A percentile compares a stretch with the other conserved stretches of the same genome.
phyloP scores from a whole-genome alignment of 2,329 filamentous ascomycete species.

The Neofusicoccum umdonicola region DNA sequence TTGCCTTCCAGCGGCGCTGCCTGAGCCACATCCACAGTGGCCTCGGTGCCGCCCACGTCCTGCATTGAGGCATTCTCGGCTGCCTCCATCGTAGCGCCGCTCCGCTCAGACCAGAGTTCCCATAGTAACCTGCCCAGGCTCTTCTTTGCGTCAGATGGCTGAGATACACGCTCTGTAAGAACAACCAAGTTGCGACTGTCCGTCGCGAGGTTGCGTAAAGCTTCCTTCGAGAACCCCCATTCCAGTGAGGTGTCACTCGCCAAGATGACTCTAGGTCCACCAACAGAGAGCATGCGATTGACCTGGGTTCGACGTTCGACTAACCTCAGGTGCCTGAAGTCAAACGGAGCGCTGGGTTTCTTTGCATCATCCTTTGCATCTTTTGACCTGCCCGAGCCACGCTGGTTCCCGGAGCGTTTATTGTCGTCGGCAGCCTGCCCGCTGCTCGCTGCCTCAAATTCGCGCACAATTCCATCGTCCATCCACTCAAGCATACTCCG shows the following conservation, averaged over 20 bases:
- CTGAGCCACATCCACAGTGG: constrained; percentile 37
- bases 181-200: constrained; percentile 82
- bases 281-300: constrained; percentile 61
- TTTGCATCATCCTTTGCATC: constrained; percentile 45
- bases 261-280: constrained; percentile 70
- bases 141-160: constrained; percentile 33
- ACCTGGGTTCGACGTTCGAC: constrained; percentile 81
- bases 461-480: constrained; percentile 90
- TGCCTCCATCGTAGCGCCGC: constrained; percentile 25
- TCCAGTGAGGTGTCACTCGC: constrained; percentile 87
- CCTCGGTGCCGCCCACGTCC: constrained; percentile 57
- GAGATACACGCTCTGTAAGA: constrained; percentile 70
- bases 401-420: constrained; percentile 33
- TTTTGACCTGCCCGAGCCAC: constrained; percentile 36
- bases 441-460: constrained; percentile 70
- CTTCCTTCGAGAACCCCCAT: constrained; percentile 89
- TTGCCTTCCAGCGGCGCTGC: constrained; percentile 68
- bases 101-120: constrained; percentile 49
- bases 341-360: constrained; percentile 69
- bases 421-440: constrained; percentile 31
- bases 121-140: constrained; percentile 71
- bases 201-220: constrained; percentile 70
- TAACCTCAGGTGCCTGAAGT: constrained; percentile 81
- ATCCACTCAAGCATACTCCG: constrained; percentile 99
- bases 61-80: constrained; percentile 64